These are phyloP conservation scores for Bjerkandera adusta DNA, from an alignment of 1,284 basidiomycete genomes.

Conservation along the genomic window DNA sequence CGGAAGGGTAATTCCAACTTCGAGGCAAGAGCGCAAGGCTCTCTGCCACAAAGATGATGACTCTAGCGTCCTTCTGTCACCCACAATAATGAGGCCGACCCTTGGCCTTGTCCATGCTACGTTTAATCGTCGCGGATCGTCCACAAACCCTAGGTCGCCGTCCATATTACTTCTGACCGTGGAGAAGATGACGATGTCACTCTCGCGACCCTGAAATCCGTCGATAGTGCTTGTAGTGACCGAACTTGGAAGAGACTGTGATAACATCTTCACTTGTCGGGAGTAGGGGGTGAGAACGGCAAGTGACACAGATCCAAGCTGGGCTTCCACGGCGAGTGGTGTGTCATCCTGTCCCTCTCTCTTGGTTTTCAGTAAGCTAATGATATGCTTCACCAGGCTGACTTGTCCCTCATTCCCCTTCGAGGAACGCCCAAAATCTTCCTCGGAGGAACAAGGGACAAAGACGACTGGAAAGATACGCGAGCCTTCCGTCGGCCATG, in stretches of 20 bases:
- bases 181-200: slow-evolving; percentile 69
- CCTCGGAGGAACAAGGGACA: slow-evolving; percentile 53
- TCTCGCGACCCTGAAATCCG: slow-evolving; percentile 76
- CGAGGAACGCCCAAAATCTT: slow-evolving; percentile 57
- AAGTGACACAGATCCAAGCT: slow-evolving; percentile 33
- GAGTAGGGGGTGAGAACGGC: slow-evolving; percentile 60
- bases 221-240: slow-evolving; percentile 58
- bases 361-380: slow-evolving; percentile 37
- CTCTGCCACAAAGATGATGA: slow-evolving; percentile 47
- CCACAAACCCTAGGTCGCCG: slow-evolving; percentile 68
- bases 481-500: slow-evolving; percentile 48
- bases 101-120: slow-evolving; percentile 76
- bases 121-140: slow-evolving; percentile 64
- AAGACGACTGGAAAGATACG: slow-evolving; percentile 53
- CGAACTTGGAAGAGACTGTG: slow-evolving; percentile 37
- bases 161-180: slow-evolving; percentile 63
- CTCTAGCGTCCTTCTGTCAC: slow-evolving; percentile 57
- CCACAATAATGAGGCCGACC: slow-evolving; percentile 62
- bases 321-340: slow-evolving; percentile 7
- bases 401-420: slow-evolving; percentile 62
- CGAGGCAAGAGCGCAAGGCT: slow-evolving; percentile 22
- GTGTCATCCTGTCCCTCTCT: background rate
- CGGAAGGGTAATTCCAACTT: slow-evolving; percentile 4
- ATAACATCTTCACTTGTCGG: slow-evolving; percentile 49
- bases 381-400: slow-evolving; percentile 42